phyloP scores from a whole-genome alignment of 2,329 filamentous ascomycete species.

The Coniella lustricola region DNA sequence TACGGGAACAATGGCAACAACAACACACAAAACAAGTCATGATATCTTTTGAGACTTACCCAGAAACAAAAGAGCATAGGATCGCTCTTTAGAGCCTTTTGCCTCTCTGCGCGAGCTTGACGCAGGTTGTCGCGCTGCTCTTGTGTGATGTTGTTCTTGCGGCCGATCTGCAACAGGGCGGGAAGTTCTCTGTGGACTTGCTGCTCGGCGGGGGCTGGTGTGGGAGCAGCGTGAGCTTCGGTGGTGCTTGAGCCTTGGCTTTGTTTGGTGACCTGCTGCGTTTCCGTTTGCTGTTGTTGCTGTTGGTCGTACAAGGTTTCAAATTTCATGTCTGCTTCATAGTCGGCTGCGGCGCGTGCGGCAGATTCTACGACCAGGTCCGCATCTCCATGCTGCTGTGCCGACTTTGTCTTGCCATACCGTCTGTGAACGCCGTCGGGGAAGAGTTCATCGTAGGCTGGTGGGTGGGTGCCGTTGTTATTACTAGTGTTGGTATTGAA shows the following conservation, averaged over 20 bases:
- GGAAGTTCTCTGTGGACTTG: conserved; percentile 27
- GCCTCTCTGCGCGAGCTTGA: conserved; percentile 52
- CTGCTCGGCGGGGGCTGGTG: neutral
- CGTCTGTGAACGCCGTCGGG: conserved; percentile 48
- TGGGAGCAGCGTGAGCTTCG: no score
- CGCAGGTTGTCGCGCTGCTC: conserved; percentile 59
- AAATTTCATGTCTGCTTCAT: conserved; percentile 53
- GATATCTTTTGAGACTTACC: no score
- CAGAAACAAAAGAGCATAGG: conserved; percentile 63
- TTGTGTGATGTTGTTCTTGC: conserved; percentile 56
- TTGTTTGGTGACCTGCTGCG: conserved; percentile 1
- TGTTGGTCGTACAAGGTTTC: conserved; percentile 43
- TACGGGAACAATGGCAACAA: no score
- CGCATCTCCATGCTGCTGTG: conserved; percentile 33
- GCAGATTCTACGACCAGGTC: conserved; percentile 54
- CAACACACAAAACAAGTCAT: no score
- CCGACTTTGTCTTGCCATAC: conserved; percentile 50
- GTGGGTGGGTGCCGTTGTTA: conserved; percentile 56
- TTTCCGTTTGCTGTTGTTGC: conserved; percentile 12
- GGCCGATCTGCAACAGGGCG: conserved; percentile 50
- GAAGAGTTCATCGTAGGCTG: conserved; percentile 74
- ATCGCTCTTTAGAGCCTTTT: conserved; percentile 57
- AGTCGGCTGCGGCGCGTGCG: conserved; percentile 49
- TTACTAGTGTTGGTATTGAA: no score
- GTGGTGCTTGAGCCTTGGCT: neutral